These are phyloP conservation scores for Rhynchosporium secalis DNA, from an alignment of 2,329 filamentous ascomycete species.

Conservation along the genomic window DNA sequence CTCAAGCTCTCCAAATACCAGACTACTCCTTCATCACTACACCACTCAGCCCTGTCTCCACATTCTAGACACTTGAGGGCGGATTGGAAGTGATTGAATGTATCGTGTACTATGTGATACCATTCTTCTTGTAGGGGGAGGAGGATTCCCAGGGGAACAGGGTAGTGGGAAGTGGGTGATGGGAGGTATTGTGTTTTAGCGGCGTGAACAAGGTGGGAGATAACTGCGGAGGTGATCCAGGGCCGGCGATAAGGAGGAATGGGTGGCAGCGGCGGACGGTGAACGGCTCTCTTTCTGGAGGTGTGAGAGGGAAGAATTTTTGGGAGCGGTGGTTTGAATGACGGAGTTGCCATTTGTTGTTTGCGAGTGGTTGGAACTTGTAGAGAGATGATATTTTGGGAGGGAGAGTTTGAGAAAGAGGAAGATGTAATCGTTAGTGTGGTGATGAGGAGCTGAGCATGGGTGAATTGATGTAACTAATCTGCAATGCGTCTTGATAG, in stretches of 20 bases:
- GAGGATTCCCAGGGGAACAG: background rate
- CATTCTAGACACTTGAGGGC: background rate
- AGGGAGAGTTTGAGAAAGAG: background rate
- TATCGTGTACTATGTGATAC: conserved; percentile 6
- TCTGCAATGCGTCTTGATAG: background rate
- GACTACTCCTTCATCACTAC: background rate
- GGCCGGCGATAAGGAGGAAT: background rate
- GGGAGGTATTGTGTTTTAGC: background rate
- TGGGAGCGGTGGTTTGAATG: background rate
- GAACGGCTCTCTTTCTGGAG: background rate
- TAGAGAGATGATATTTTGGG: background rate
- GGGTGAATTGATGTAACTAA: too few relatives aligned
- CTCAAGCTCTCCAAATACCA: background rate
- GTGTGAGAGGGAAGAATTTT: background rate
- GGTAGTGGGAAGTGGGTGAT: background rate
- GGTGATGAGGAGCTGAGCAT: too few relatives aligned
- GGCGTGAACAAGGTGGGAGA: background rate
- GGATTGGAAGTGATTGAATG: background rate
- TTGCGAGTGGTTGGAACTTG: background rate
- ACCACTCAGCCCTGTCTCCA: background rate
- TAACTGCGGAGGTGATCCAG: background rate
- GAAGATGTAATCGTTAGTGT: too few relatives aligned
- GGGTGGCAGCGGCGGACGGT: background rate
- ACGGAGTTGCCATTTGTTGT: background rate
- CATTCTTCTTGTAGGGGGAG: conserved; percentile 5